Evolutionary conservation across 345 rosid species (phyloP).

Genomic region (Streptanthus diversifolius): DNA sequence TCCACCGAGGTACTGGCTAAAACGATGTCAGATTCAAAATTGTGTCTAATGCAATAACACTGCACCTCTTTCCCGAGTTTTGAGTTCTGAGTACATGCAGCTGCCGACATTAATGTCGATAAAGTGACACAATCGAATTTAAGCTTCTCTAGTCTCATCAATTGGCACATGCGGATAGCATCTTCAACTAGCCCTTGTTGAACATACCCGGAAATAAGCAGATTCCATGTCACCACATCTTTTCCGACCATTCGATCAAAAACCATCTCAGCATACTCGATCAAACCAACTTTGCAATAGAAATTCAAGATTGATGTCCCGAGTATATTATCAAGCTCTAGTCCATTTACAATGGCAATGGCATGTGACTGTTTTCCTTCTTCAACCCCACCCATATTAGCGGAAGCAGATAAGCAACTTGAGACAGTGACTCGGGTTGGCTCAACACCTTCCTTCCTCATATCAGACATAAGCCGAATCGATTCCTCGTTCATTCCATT

Average conservation of each 20-base stretch:
- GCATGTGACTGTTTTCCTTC: constrained; percentile 83
- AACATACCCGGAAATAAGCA: constrained; percentile 63
- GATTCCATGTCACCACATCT: constrained; percentile 80
- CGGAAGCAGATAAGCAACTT: constrained; percentile 65
- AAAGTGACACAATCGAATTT: constrained; percentile 68
- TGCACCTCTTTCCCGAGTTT: constrained; percentile 60
- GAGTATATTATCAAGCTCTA: constrained; percentile 54
- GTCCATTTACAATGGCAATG: constrained; percentile 48
- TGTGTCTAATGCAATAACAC: constrained; percentile 60
- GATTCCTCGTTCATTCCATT: constrained; percentile 61
- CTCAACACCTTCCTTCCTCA: constrained; percentile 54
- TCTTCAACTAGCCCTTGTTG: constrained; percentile 43
- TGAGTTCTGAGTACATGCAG: constrained; percentile 41
- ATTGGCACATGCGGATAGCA: constrained; percentile 49
- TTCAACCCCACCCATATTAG: constrained; percentile 54
- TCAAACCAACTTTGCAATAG: constrained; percentile 63
- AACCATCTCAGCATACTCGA: constrained; percentile 61
- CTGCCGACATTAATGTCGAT: constrained; percentile 53
- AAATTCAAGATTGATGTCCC: constrained; percentile 72
- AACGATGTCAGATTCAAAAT: constrained; percentile 48
- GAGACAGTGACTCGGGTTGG: constrained; percentile 58
- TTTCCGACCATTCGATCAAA: constrained; percentile 48
- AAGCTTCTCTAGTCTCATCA: constrained; percentile 50
- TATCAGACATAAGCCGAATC: constrained; percentile 40
- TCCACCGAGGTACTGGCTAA: constrained; percentile 47